These are phyloP conservation scores for Fraxinus sp. DNA, from an alignment of 305 asterid species.

Conservation along the genomic window DNA sequence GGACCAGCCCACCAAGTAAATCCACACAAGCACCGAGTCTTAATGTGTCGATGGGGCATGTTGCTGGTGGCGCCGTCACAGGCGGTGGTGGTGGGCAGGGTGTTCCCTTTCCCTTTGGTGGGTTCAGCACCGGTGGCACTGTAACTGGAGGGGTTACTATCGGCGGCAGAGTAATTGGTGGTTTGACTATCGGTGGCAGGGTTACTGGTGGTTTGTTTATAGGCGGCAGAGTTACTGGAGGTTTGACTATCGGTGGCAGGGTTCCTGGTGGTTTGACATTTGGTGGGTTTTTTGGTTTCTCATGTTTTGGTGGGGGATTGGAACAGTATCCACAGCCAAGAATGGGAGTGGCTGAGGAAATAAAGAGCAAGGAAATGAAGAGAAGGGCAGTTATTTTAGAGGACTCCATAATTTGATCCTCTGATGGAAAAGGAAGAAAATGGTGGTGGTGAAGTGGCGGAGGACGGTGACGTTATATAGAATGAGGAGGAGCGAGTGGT, in stretches of 20 bases:
- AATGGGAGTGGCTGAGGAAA: slow-evolving; percentile 31
- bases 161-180: slow-evolving; percentile 24
- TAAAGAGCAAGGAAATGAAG: slow-evolving; percentile 31
- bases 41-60: slow-evolving; percentile 55
- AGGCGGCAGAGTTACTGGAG: slow-evolving; percentile 7
- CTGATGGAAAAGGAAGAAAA: not conserved
- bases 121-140: slow-evolving; percentile 13
- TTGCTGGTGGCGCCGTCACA: not conserved
- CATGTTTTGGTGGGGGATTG: slow-evolving; percentile 26
- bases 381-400: slow-evolving; percentile 33
- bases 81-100: slow-evolving; percentile 35
- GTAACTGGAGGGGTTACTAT: slow-evolving; percentile 21
- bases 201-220: not conserved
- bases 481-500: too few relatives aligned
- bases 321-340: slow-evolving; percentile 46
- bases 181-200: not conserved
- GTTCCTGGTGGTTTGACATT: slow-evolving; percentile 1
- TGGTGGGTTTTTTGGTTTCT: not conserved
- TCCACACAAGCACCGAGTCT: slow-evolving; percentile 65
- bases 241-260: not conserved
- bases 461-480: not conserved
- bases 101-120: slow-evolving; percentile 13
- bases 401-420: slow-evolving; percentile 26
- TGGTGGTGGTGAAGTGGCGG: not conserved
- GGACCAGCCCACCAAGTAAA: slow-evolving; percentile 52